Evolutionary conservation across 306 rosid genomes (phyloP).

Genomic region (Begonia loranthoides): DNA sequence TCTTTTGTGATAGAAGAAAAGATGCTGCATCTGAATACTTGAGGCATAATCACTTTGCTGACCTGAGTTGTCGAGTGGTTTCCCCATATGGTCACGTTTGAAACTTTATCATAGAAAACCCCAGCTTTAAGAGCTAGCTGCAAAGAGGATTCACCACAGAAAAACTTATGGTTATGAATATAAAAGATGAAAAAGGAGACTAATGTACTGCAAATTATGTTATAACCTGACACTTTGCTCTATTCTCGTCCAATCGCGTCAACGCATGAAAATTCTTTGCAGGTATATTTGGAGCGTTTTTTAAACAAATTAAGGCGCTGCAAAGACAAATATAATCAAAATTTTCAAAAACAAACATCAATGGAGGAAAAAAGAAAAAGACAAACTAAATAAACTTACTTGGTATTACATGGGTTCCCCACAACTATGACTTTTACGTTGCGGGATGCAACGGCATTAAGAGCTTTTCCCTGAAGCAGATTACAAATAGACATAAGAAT

Average conservation of each 20-base stretch:
- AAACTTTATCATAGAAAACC: slow-evolving; percentile 91
- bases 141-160: slow-evolving; percentile 14
- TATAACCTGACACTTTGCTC: slow-evolving; percentile 94
- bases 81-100: slow-evolving; percentile 93
- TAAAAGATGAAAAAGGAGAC: not conserved
- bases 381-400: slow-evolving; percentile 31
- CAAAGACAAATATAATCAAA: slow-evolving; percentile 5
- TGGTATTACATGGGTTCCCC: slow-evolving; percentile 96
- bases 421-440: slow-evolving; percentile 87
- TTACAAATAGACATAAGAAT: slow-evolving; percentile 2
- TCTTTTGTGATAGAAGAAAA: slow-evolving; percentile 11
- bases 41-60: slow-evolving; percentile 11
- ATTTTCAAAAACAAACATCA: not conserved
- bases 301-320: slow-evolving; percentile 87
- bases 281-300: slow-evolving; percentile 96
- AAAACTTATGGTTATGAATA: not conserved
- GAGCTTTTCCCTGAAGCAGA: slow-evolving; percentile 58
- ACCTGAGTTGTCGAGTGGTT: slow-evolving; percentile 99
- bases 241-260: slow-evolving; percentile 90
- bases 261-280: slow-evolving; percentile 87
- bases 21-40: slow-evolving; percentile 1
- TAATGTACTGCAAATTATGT: too few relatives aligned
- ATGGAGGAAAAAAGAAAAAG: not conserved
- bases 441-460: slow-evolving; percentile 74
- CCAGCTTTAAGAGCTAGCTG: slow-evolving; percentile 99